Base-by-base conservation (phyloP, 805 yeast genomes). In the Monosporozyma siamensis region DNA sequence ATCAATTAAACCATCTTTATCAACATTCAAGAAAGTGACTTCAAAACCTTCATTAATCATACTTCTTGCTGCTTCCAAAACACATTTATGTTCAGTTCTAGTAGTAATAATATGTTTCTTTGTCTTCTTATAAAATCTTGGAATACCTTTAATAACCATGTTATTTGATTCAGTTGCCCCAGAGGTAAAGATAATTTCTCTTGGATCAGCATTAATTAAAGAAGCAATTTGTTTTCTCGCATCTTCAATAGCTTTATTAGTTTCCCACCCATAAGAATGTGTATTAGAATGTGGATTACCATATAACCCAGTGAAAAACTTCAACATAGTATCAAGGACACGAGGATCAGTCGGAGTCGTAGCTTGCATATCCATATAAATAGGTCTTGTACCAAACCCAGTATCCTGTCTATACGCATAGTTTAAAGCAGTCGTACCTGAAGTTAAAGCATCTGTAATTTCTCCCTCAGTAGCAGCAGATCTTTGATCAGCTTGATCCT, bases 141-240 rank as follows among this genome's bases (percentile, higher is more conserved):
- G 90, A 12, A 92, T 95, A 59, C 99, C 99, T 66, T 92, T 92
- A 52, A 92, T 67, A 23, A 84, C 89, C 86, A 86, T 85, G 63
- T 94, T 92, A 68, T 92, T 92, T 37, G 92, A 79, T 64, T 92
- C 99, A 4, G 99, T 92, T 45, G 99, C 99, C 45, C 99, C 99
- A 2, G 94, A 82, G 0, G 97, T 92, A 70, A 92, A 89, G 38
- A 92, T 82, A 54, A 92, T 92, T 67, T 92, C 98, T 68, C 90
- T 90, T 43, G 97, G 85, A 61, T 92, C 95, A 26, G 98, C 98
- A 24, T 78, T 77, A 54, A 92, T 87, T 42, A 92, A 75, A 24
- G 71, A 71, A 2, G 98, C 97, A 41, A 92, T 71, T 54, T 90
- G 74, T 41, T 68, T 71, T 55, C 99, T 76, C 5, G 98, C 95